phyloP scores from a whole-genome alignment of 2,329 filamentous ascomycete genomes.

The Emergomyces pasteurianus region DNA sequence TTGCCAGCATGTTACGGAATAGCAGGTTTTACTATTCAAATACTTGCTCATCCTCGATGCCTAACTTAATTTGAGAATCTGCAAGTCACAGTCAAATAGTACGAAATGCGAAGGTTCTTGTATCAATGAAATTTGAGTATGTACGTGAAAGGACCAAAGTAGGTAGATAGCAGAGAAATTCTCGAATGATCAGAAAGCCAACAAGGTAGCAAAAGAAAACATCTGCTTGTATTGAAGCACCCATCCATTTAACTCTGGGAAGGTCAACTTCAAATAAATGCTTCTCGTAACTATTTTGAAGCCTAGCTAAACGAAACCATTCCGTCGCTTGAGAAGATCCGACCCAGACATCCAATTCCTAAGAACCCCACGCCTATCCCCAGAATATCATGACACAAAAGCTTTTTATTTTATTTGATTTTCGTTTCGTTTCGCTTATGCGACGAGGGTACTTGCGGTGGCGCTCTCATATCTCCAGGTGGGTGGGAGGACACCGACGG shows the following conservation, averaged over 20 bases:
- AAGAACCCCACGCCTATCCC: background rate
- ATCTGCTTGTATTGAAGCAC: background rate
- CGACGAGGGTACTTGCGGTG: conserved; percentile 86
- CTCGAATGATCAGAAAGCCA: background rate
- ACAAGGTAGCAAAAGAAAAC: background rate
- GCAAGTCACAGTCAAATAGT: background rate
- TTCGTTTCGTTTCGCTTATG: conserved; percentile 45
- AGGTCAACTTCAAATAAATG: background rate
- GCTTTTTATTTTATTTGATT: background rate
- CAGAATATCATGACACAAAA: background rate
- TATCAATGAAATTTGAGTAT: background rate
- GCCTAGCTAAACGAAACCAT: background rate
- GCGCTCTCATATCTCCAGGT: conserved; percentile 99
- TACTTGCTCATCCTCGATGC: background rate
- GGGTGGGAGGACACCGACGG: conserved; percentile 67
- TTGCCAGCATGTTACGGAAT: background rate
- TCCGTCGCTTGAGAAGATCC: background rate
- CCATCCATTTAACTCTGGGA: background rate
- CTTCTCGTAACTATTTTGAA: background rate
- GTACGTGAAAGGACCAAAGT: background rate
- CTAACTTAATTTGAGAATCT: background rate
- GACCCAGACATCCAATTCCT: background rate
- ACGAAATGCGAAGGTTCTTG: background rate
- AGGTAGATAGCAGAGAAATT: background rate
- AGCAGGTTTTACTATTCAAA: background rate